phyloP scores from a whole-genome alignment of 345 rosid species.

The Draba incana region DNA sequence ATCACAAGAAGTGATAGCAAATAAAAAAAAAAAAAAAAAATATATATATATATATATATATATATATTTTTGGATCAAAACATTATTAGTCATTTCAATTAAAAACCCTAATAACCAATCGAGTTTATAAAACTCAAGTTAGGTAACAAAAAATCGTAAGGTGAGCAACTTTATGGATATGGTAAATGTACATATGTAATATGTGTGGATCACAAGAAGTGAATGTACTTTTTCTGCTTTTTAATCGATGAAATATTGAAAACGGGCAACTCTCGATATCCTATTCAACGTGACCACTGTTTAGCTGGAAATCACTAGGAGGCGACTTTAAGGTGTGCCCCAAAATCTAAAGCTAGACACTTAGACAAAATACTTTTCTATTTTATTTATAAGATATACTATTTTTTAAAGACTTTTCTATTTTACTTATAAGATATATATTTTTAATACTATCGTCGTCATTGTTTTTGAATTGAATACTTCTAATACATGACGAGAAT shows the following conservation, averaged over 20 bases:
- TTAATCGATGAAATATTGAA: background rate
- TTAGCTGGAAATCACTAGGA: constrained; percentile 37
- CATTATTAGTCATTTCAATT: background rate
- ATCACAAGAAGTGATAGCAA: constrained; percentile 29
- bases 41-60: no score
- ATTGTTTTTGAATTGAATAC: constrained; percentile 19
- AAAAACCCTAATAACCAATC: background rate
- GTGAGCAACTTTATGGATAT: constrained; percentile 16
- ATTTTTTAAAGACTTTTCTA: constrained; percentile 20
- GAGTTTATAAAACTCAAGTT: background rate
- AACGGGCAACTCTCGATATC: constrained; percentile 26
- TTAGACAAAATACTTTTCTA: constrained; percentile 29
- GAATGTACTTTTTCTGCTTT: constrained; percentile 19
- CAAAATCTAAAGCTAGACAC: constrained; percentile 31
- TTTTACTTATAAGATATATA: background rate
- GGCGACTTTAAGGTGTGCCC: constrained; percentile 27
- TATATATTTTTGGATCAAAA: background rate
- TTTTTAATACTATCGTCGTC: background rate
- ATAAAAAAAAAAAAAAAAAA: no score
- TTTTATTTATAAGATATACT: background rate
- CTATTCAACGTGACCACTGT: constrained; percentile 29
- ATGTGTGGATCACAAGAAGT: constrained; percentile 34
- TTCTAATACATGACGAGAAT: background rate
- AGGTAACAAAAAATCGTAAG: background rate
- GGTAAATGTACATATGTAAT: constrained; percentile 10